A percentile compares a stretch with the other conserved stretches of the same genome.
Evolutionary conservation across 148 eudicot species (phyloP).

Genomic region (Fagopyrum tataricum): DNA sequence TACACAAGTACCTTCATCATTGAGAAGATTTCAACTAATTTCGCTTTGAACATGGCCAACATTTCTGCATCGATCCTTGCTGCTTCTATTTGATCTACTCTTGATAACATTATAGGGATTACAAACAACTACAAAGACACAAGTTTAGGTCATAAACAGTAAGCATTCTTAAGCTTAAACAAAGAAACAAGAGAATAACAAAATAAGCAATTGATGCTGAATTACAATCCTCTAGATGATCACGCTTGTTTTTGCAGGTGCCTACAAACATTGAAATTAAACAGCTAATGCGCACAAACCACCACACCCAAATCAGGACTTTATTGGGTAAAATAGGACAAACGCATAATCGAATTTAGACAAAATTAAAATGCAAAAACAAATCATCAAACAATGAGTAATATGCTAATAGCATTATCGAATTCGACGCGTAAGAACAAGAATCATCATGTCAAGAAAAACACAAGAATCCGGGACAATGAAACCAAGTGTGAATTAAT

Average conservation of each 20-base stretch:
- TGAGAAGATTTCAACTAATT: slow-evolving; percentile 76
- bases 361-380: too few species aligned
- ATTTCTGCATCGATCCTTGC: slow-evolving; percentile 81
- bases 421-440: neutral
- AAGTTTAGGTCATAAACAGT: neutral
- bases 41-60: slow-evolving; percentile 95
- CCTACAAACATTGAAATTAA: too few species aligned
- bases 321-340: neutral
- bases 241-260: too few species aligned
- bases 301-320: neutral
- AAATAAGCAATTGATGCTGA: neutral
- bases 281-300: neutral
- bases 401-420: neutral
- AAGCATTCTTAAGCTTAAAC: neutral
- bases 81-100: slow-evolving; percentile 93
- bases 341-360: neutral
- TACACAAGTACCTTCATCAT: slow-evolving; percentile 65
- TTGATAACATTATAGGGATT: slow-evolving; percentile 63
- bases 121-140: slow-evolving; percentile 26
- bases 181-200: neutral
- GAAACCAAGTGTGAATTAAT: neutral
- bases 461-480: neutral
- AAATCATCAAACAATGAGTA: too few species aligned
- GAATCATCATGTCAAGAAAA: neutral
- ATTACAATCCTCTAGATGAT: neutral